Base-by-base conservation (phyloP, 2,329 filamentous ascomycete species). In the Penicillium sp. region DNA sequence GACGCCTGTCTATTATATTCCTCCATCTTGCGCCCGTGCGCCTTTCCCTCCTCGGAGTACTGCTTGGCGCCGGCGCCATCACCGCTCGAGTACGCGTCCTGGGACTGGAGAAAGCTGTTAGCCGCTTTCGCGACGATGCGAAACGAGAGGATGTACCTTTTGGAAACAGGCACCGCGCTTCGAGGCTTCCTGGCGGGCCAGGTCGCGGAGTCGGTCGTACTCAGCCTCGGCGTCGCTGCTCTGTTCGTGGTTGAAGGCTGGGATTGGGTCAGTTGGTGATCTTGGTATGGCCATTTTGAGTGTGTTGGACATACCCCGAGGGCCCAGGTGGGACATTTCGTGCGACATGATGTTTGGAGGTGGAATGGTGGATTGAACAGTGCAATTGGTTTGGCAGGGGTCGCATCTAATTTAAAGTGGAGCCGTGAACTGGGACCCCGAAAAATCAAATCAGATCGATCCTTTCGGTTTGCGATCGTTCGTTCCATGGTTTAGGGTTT, bases 1-100 rank as follows among this genome's bases (percentile, higher is more conserved):
- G 90, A 91, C 1, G 95, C 95, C 75, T 96, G 91, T 63, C 85
- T 87, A 81, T 97, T 97, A 79, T 92, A 96, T 58, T 88, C 82
- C 64, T 96, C 91, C 86, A 96, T 95, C 72, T 89, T 85, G 57
- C 86, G 85, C 43, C 88, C 92, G 74, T 98, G 93, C 45, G 80
- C 76, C 77, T 98, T 96, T 70, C 90, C 91, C 76, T 96, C 85
- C 68, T 95, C 87, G 39, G 89, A 93, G 52, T 96, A 83, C 54
- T 90, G 79, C 74, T 97, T 92, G 50, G 95, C 95, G n/a, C 73
- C 79, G 19, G 85, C 91, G 65, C 92, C 90, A 74, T 98, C 91
- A 71, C 93, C 93, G 55, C 81, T 82, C 60, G 87, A 79, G 80
- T 97, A 98, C 24, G 93, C 93, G 71, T 91, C 81, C 68, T 90